Evolutionary conservation across 1,284 basidiomycete genomes (phyloP), one percentile per base, ranked within the genome.

Genomic region (Fomitopsis betulina): DNA sequence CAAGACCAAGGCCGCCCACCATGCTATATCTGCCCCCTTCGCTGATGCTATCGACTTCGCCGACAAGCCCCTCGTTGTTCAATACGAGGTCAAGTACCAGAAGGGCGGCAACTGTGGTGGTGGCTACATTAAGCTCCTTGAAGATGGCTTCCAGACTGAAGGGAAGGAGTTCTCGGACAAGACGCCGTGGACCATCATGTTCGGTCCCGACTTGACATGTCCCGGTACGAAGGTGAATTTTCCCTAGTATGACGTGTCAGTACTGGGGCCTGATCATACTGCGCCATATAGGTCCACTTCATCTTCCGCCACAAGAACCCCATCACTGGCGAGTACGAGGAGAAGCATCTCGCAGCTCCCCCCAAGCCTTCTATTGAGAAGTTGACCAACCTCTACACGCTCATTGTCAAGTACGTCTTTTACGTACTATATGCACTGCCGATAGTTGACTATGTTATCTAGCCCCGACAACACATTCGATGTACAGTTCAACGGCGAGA

Each of bases 1-100:
- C 38, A 96, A 95, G 82, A 86, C 84, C 75, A 93, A 93, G 79
- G 94, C 94, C 60, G 90, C 93, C 53, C 94, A 96, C 73, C 96
- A 98, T 70, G 97, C 97, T 73, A 98, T 99, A 76, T 98, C 96
- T 61, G 93, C 96, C 9, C 89, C 94, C 38, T 96, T 99, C 75
- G 67, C 79, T 32, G 73, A 84, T 64, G 80, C 91, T 56, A 81
- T 98, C 68, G 87, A 91, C 79, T 93, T 96, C 76, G 86, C 85
- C 70, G 80, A 86, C 63, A 85, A 97, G 78, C 93, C 96, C 43
- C 81, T 99, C 53, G 95, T 99, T 63, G 89, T 99, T 19, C 96
- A 98, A 75, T 99, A 99, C 73, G 97, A 99, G 76, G 95, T 96
- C 78, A 98, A 99, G 81, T 94, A 98, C 75, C 96, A 99, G 80